Evolutionary conservation across 495 filamentous ascomycete genomes (phyloP), one percentile per base, ranked within the genome.

Genomic region (Podospora sp.): DNA sequence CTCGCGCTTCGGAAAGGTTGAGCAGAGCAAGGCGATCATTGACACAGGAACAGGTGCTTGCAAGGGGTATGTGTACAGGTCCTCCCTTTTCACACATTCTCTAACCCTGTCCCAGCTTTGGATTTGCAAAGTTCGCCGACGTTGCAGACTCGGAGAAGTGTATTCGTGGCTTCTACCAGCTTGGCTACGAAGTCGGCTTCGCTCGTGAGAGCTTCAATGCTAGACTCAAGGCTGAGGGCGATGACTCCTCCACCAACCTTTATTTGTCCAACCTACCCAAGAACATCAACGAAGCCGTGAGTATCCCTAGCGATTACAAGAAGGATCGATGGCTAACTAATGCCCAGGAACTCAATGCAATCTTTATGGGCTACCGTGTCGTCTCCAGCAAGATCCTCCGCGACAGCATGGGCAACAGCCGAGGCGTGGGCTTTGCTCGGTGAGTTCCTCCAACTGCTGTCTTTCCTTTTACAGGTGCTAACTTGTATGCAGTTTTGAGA

Each of bases 391-490:
- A 96, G 79, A 96, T 99, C 70, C 90, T 97, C 65, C 91, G 93
- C 57, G 93, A 97, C 76, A 85, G 86, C 67, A 89, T 92, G 69
- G 95, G 93, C 62, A 89, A 93, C 65, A 97, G 94, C 78, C 94
- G 95, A 74, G 94, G 96, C 75, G 95, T 98, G 67, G 95, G 95
- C 26, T 99, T 99, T 80, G 96, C 95, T 75, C 88, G 94, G 94
- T 97, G 79, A 77, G 85, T 79, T n/a, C 25, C 20, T 35, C 46
- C 72, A 35, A 67, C 49, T 35, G 35, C 36, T 1, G 1, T 18
- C 3, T 52, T 33, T 16, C 8, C 26, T 20, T n/a, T 14, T 33
- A 79, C 80, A 65, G 80, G 66, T 57, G 20, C 62, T 33, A 1
- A 33, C 4, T 22, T 7, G 11, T 3, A 14, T 7, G 29, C 67